Evolutionary conservation across 2,329 filamentous ascomycete genomes (phyloP).

Genomic region (Raffaelea deltoideospora): DNA sequence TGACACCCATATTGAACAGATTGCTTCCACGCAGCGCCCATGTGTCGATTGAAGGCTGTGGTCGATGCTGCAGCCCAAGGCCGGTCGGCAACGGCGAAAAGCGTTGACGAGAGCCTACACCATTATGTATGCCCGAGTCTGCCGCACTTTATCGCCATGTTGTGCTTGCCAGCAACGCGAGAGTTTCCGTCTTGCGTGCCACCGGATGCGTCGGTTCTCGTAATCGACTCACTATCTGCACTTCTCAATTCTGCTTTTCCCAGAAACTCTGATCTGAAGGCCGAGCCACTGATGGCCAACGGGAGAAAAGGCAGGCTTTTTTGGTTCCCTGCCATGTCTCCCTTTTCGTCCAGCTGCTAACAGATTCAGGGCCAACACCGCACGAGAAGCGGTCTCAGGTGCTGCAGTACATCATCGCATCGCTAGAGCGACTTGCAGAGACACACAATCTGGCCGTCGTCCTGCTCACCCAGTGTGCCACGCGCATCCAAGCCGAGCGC

Average conservation of each 20-base stretch:
- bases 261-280: constrained; percentile 22
- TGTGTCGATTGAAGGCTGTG: constrained; percentile 18
- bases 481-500: constrained; percentile 54
- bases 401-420: constrained; percentile 49
- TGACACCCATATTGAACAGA: constrained; percentile 16
- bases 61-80: constrained; percentile 7
- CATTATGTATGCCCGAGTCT: constrained; percentile 44
- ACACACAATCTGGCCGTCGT: constrained; percentile 59
- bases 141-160: constrained; percentile 58
- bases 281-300: constrained; percentile 7
- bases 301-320: constrained; percentile 4
- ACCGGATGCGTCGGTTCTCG: constrained; percentile 46
- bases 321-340: background rate
- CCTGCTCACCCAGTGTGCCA: constrained; percentile 65
- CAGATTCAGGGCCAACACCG: constrained; percentile 2
- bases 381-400: constrained; percentile 22
- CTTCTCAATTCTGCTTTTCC: constrained; percentile 67
- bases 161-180: constrained; percentile 51
- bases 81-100: constrained; percentile 6
- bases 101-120: constrained; percentile 20
- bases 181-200: constrained; percentile 49
- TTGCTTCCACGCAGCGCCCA: constrained; percentile 30
- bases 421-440: constrained; percentile 61
- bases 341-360: background rate
- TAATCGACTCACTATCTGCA: constrained; percentile 66